Base-by-base conservation (phyloP, 352 stramenopile genomes). In the Globisporangium cystogenes region DNA sequence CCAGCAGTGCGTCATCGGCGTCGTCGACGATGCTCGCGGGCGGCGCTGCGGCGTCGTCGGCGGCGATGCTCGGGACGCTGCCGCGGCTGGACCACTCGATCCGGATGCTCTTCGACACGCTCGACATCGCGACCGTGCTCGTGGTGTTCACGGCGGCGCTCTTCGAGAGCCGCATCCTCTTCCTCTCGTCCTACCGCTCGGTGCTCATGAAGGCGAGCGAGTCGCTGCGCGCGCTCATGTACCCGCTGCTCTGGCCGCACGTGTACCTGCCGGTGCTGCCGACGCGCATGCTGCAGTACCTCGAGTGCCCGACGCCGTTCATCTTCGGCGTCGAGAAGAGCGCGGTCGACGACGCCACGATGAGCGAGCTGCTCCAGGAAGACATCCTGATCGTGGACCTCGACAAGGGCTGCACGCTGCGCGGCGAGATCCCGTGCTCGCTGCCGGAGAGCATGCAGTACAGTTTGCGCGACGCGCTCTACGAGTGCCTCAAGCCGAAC, bases 301-400 rank as follows among this genome's bases (percentile, higher is more conserved):
- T 95, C 18, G 80, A 95, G 49, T 95, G 84, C 48, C 84, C 84
- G 3, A 95, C 84, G 2, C 84, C 84, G 18, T 95, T 91, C 57
- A 86, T 95, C 50, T 90, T 95, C 54, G 84, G 84, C 37, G 74
- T 87, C 12, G 73, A 88, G 41, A 83, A 82, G 46, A 68, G 74
- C 53, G 65, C 68, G 26, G 52, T 90, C 0, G 76, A 90, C 11
- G 76, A 86, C 29, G 66, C 71, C 0, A 74, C 72, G 40, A 72
- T 74, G 54, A 59, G 76, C 42, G 41, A 76, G 14, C 57, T 70
- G 33, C 59, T 79, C 26, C 57, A 71, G 52, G 81, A 90, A 33
- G 83, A 90, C 40, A 57, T 95, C 23, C 29, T 92, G 10, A 62
- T 91, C 21, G 73, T 95, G 7, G 79, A 95, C 37, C 64, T 88